Conservation (phyloP, 768 basidiomycete genomes). For the Trichaptum fuscoviolaceum region DNA sequence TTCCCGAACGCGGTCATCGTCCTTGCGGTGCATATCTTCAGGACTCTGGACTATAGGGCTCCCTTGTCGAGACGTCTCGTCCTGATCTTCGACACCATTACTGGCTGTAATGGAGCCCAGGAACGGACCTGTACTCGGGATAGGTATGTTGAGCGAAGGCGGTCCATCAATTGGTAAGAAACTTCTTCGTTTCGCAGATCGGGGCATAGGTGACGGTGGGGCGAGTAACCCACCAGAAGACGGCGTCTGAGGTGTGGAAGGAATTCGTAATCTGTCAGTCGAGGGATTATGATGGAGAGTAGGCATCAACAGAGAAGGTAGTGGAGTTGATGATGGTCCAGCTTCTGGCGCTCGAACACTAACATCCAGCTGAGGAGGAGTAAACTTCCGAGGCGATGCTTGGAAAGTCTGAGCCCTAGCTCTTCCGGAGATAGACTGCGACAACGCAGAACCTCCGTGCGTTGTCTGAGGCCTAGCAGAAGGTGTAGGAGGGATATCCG, state of each 20-base stretch:
- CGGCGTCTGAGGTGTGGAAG: slow-evolving; percentile 10
- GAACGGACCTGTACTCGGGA: slow-evolving; percentile 60
- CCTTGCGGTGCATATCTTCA: slow-evolving; percentile 52
- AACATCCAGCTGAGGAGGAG: slow-evolving; percentile 59
- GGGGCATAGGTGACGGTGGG: slow-evolving; percentile 39
- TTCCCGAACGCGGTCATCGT: slow-evolving; percentile 68
- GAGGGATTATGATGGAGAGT: slow-evolving; percentile 17
- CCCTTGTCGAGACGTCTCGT: slow-evolving; percentile 18
- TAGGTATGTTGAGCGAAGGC: slow-evolving; percentile 51
- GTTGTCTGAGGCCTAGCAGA: slow-evolving; percentile 19
- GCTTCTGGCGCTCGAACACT: slow-evolving; percentile 66
- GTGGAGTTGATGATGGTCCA: neutral
- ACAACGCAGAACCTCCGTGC: slow-evolving; percentile 5
- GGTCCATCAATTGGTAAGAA: slow-evolving; percentile 83
- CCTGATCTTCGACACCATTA: slow-evolving; percentile 29
- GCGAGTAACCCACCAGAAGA: slow-evolving; percentile 30
- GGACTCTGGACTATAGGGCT: slow-evolving; percentile 40
- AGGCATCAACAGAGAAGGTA: slow-evolving; percentile 5
- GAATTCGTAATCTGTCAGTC: slow-evolving; percentile 17
- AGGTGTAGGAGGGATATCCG: slow-evolving; percentile 38
- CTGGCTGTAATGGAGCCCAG: slow-evolving; percentile 45
- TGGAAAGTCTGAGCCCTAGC: slow-evolving; percentile 69
- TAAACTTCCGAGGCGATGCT: slow-evolving; percentile 39
- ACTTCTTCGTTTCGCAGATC: slow-evolving; percentile 71
- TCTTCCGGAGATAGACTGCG: slow-evolving; percentile 23